A percentile compares a stretch with the other conserved stretches of the same genome.
Evolutionary conservation across 2,329 filamentous ascomycete genomes (phyloP).

Genomic region (Cladophialophora psammophila): DNA sequence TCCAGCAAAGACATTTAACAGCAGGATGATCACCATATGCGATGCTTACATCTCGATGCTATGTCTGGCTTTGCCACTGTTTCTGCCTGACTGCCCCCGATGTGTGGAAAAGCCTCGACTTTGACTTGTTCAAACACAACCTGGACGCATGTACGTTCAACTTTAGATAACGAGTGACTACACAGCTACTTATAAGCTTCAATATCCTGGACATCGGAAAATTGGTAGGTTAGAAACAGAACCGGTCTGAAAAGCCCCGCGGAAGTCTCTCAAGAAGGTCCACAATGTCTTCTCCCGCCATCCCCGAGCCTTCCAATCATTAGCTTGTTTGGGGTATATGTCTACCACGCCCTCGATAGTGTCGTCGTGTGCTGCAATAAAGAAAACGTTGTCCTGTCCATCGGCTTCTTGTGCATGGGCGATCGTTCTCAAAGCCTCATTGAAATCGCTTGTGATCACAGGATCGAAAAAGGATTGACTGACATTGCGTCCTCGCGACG

Average conservation of each 20-base stretch:
- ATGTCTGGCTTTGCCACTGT: too few species aligned
- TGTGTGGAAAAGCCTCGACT: too few species aligned
- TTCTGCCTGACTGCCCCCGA: too few species aligned
- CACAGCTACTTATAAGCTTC: background rate
- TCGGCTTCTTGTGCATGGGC: constrained; percentile 35
- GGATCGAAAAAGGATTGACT: constrained; percentile 45
- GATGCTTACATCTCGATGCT: too few species aligned
- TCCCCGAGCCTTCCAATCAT: constrained; percentile 43
- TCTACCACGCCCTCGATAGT: constrained; percentile 39
- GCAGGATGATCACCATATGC: too few species aligned
- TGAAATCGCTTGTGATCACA: constrained; percentile 25
- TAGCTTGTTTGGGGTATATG: constrained; percentile 23
- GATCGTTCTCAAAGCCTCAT: constrained; percentile 27
- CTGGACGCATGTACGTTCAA: too few species aligned
- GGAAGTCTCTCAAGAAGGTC: constrained; percentile 31
- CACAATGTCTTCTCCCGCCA: constrained; percentile 37
- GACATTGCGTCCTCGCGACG: background rate
- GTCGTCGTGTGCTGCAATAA: constrained; percentile 43
- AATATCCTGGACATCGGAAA: background rate
- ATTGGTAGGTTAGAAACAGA: too few species aligned
- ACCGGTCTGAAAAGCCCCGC: background rate
- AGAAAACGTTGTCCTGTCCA: constrained; percentile 41
- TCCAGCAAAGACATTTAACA: too few species aligned
- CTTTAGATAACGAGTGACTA: too few species aligned
- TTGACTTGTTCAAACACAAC: too few species aligned